A percentile compares a stretch with the other conserved stretches of the same genome.
Conservation (phyloP, 176 grass and related monocot genomes). For the Aegilops speltoides region DNA sequence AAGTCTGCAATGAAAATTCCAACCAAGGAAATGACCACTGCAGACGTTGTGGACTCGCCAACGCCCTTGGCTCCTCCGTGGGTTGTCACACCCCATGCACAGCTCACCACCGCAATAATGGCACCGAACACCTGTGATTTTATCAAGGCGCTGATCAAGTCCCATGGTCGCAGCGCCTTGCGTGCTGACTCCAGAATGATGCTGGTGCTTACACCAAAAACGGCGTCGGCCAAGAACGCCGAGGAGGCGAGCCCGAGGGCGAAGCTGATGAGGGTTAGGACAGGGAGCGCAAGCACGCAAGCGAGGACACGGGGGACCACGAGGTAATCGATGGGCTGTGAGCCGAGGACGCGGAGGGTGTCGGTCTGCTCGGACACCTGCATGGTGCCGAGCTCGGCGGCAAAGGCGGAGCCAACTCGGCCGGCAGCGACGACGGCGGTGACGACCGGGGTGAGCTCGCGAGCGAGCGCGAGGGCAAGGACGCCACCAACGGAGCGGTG, state of each 20-base stretch:
- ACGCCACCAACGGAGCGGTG: constrained; percentile 96
- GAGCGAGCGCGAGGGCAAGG: constrained; percentile 81
- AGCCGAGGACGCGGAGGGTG: constrained; percentile 81
- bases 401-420: constrained; percentile 91
- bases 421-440: constrained; percentile 82
- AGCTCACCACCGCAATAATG: constrained; percentile 88
- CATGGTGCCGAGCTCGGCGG: constrained; percentile 97
- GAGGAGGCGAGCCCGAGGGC: constrained; percentile 79
- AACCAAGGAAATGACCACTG: constrained; percentile 88
- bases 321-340: constrained; percentile 89
- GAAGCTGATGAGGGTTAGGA: constrained; percentile 87
- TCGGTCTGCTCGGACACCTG: constrained; percentile 98
- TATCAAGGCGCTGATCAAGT: constrained; percentile 84
- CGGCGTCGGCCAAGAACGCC: constrained; percentile 75
- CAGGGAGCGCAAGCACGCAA: constrained; percentile 77
- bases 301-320: constrained; percentile 84
- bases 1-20: constrained; percentile 88
- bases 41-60: constrained; percentile 91
- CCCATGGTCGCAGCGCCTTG: constrained; percentile 82
- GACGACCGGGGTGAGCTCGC: constrained; percentile 91
- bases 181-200: constrained; percentile 98
- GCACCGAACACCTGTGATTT: constrained; percentile 93
- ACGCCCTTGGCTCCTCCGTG: constrained; percentile 93
- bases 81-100: constrained; percentile 91
- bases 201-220: constrained; percentile 92